Percentiles rank a stretch among this genome's conserved stretches.
phyloP scores from a whole-genome alignment of 768 basidiomycete genomes.

The Candolleomyces aberdarensis region DNA sequence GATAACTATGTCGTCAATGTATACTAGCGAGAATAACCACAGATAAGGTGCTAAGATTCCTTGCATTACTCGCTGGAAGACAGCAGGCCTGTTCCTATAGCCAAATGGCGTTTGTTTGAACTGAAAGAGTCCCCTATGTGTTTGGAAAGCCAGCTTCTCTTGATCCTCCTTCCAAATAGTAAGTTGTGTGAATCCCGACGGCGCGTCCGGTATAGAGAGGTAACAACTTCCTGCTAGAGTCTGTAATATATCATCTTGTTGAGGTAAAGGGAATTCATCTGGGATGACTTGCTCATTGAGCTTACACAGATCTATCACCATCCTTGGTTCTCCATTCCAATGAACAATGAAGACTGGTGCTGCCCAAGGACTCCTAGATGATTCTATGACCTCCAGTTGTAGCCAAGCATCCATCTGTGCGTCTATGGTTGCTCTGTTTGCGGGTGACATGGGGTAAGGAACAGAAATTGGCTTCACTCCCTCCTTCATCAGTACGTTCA shows the following conservation, averaged over 20 bases:
- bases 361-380: conserved; percentile 27
- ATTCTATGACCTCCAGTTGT: conserved; percentile 33
- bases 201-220: conserved; percentile 24
- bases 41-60: conserved; percentile 29
- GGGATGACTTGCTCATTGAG: neutral
- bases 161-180: conserved; percentile 15
- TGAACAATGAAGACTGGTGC: no score
- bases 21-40: conserved; percentile 38
- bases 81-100: conserved; percentile 30
- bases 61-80: conserved; percentile 44
- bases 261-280: conserved; percentile 16
- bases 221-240: conserved; percentile 26
- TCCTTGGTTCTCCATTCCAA: no score
- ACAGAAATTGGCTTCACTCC: conserved; percentile 25
- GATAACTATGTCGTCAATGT: conserved; percentile 41
- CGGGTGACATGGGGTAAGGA: neutral
- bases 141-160: conserved; percentile 34
- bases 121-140: conserved; percentile 37
- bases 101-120: conserved; percentile 42
- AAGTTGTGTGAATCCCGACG: conserved; percentile 39
- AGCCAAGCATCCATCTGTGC: conserved; percentile 30
- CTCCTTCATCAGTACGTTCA: conserved; percentile 21
- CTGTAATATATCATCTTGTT: conserved; percentile 23
- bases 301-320: no score
- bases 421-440: conserved; percentile 20